Percentiles rank a stretch among this genome's conserved stretches.
These are phyloP conservation scores for Candida corydali DNA, from an alignment of 805 yeast species.

Conservation along the genomic window DNA sequence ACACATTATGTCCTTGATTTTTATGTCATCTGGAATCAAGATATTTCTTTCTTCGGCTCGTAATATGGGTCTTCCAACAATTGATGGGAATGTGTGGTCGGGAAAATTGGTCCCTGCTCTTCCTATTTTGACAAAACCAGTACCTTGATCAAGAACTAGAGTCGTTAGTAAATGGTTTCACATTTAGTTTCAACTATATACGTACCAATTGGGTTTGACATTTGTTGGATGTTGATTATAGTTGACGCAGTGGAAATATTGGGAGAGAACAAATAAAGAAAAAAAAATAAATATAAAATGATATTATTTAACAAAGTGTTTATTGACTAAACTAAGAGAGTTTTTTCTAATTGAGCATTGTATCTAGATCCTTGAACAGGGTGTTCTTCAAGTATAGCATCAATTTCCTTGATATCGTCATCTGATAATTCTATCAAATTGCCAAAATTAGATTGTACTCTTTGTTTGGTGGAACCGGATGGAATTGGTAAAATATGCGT, in stretches of 20 bases:
- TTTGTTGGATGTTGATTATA: slow-evolving; percentile 3
- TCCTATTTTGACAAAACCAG: slow-evolving; percentile 97
- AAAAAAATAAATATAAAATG: not conserved
- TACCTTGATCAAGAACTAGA: slow-evolving; percentile 94
- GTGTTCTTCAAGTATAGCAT: slow-evolving; percentile 38
- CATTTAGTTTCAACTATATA: not conserved
- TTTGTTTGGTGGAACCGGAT: slow-evolving; percentile 57
- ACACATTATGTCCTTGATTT: slow-evolving; percentile 94
- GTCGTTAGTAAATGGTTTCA: slow-evolving; percentile 2
- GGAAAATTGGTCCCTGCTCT: slow-evolving; percentile 97
- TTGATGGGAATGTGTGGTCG: slow-evolving; percentile 93
- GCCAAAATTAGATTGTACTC: slow-evolving; percentile 58
- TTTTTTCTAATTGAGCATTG: slow-evolving; percentile 21
- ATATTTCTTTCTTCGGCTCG: slow-evolving; percentile 88
- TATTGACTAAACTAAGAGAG: slow-evolving; percentile 9
- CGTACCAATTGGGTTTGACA: slow-evolving; percentile 2
- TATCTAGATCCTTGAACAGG: slow-evolving; percentile 58
- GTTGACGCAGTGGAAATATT: no score
- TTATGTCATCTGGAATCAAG: slow-evolving; percentile 52
- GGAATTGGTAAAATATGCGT: slow-evolving; percentile 77
- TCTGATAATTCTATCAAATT: slow-evolving; percentile 44
- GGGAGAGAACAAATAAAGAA: not conserved
- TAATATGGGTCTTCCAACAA: slow-evolving; percentile 94
- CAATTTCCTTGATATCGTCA: slow-evolving; percentile 54
- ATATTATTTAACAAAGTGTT: not conserved